Evolutionary conservation across 2,329 filamentous ascomycete genomes (phyloP), one percentile per base, ranked within the genome.

Genomic region (Fusarium chuoi): DNA sequence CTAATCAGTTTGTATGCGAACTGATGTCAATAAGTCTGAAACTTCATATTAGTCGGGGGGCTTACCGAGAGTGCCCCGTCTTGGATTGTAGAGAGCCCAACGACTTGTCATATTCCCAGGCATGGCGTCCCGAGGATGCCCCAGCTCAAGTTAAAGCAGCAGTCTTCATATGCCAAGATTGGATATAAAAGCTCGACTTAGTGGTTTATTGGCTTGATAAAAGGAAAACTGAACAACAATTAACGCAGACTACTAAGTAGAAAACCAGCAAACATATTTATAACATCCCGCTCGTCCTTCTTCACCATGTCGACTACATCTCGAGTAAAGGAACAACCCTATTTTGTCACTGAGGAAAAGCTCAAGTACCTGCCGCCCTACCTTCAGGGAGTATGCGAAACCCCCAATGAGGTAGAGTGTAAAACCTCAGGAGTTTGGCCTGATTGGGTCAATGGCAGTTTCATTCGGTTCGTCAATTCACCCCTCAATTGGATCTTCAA

Each of bases 81-180:
- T 41, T 15, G 1, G 20, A 6, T 4, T n/a, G 7, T 15, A 0
- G n/a, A 20, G 38, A 41, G 38, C 14, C 13, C 7, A 0, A 41
- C 18, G 13, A 15, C 39, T 41, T 41, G 20, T 14, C 13, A 1
- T 6, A 1, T n/a, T 41, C 13, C 22, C 20, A 18, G 3, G 7
- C 39, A 14, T 14, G 20, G 22, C 12, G 5, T 41, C 4, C 39
- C 39, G 39, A 41, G 12, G 6, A 14, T 41, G 39, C 39, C 39
- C 39, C 39, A 22, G 39, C 39, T 41, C 1, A 22, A 5, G 7
- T 22, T 41, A 1, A 22, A 22, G 20, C 20, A 22, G 12, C 7
- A 41, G 39, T 41, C 22, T 3, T 22, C 12, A 14, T 6, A 39
- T 9, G 1, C 8, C 20, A 14, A 14, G 20, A 6, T 8, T 41